Conservation (phyloP, 495 filamentous ascomycete species). For the Aspergillus sclerotioniger region DNA sequence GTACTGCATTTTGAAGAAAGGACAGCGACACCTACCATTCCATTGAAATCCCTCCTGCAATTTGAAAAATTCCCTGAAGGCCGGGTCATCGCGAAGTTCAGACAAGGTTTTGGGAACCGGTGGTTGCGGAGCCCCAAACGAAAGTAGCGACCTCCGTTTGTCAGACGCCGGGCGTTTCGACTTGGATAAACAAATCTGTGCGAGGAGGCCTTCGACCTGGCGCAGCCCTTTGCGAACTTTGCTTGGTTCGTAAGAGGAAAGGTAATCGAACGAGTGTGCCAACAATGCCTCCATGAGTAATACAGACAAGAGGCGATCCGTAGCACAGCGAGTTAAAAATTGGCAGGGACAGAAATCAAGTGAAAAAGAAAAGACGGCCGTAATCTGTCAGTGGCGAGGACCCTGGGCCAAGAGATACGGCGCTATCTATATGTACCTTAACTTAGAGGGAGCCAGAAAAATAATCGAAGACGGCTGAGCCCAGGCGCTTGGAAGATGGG, state of each 20-base stretch:
- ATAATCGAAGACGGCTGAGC: not conserved
- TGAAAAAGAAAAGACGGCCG: conserved; percentile 6
- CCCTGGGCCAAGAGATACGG: conserved; percentile 6
- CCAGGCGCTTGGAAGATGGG: conserved; percentile 7
- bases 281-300: conserved; percentile 81
- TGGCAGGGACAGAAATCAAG: conserved; percentile 7
- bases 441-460: not conserved
- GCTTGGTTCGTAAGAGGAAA: conserved; percentile 84
- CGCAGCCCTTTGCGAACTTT: conserved; percentile 93
- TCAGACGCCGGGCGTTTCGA: conserved; percentile 44
- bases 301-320: conserved; percentile 9
- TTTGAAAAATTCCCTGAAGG: conserved; percentile 95
- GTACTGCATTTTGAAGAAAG: not conserved
- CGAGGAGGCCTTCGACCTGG: conserved; percentile 92
- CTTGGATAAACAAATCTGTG: conserved; percentile 86
- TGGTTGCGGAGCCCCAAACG: conserved; percentile 37
- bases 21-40: conserved; percentile 61
- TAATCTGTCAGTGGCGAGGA: not conserved
- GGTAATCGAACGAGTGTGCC: conserved; percentile 92
- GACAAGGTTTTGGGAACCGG: conserved; percentile 62
- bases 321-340: conserved; percentile 3
- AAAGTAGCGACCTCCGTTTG: conserved; percentile 40
- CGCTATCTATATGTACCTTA: conserved; percentile 3
- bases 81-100: conserved; percentile 76
- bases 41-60: conserved; percentile 96